Evolutionary conservation across 2,329 filamentous ascomycete species (phyloP).

Genomic region (Thermothelomyces thermophilus): DNA sequence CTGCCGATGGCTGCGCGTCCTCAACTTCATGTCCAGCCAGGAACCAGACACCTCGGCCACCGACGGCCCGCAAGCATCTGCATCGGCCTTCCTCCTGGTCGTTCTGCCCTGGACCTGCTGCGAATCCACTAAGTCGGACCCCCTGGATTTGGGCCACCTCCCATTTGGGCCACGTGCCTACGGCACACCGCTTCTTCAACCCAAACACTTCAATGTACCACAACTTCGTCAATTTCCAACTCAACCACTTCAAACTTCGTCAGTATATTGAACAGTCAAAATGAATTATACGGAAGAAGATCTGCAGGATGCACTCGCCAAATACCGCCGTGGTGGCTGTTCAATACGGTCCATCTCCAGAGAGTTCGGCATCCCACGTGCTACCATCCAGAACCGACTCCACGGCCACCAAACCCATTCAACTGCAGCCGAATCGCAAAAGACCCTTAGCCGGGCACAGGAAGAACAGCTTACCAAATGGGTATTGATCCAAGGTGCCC

Average conservation of each 20-base stretch:
- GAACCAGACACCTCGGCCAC: no score
- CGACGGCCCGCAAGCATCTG: no score
- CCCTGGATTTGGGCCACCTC: background rate
- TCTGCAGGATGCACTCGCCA: background rate
- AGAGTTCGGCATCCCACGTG: background rate
- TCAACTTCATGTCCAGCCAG: no score
- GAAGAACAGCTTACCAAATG: no score
- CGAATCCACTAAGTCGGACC: background rate
- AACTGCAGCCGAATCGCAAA: background rate
- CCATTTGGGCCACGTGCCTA: background rate
- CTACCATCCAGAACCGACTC: conserved; percentile 1
- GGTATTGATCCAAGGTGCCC: background rate
- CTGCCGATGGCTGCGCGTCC: no score
- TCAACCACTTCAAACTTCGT: background rate
- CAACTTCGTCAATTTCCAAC: background rate
- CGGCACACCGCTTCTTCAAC: background rate
- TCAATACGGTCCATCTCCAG: background rate
- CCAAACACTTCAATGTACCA: background rate
- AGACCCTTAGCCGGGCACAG: background rate
- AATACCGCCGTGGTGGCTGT: background rate
- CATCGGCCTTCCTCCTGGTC: no score
- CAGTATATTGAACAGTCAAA: no score
- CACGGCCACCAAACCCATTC: background rate
- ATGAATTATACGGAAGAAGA: background rate
- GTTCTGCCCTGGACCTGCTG: no score